Percentiles rank a stretch among this genome's conserved stretches.
Conservation (phyloP, 768 basidiomycete genomes). For the Collybia mongolica region DNA sequence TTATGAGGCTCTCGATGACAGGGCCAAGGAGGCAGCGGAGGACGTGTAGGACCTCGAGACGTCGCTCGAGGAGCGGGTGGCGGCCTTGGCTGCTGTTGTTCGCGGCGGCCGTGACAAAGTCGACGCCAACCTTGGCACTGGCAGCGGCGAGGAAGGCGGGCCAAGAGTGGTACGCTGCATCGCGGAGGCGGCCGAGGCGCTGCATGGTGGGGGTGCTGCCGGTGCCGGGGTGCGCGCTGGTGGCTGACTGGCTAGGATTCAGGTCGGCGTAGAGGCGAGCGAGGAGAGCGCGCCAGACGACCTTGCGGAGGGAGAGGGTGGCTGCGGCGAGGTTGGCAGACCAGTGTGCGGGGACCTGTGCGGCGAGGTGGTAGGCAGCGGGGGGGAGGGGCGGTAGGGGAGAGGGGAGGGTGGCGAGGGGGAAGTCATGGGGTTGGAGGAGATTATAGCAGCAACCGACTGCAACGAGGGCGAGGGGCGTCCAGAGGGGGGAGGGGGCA, state of each 20-base stretch:
- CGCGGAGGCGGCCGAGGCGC: conserved; percentile 45
- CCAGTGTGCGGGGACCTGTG: conserved; percentile 72
- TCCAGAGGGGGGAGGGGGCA: conserved; percentile 35
- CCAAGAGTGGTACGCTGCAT: conserved; percentile 51
- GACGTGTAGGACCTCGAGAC: conserved; percentile 59
- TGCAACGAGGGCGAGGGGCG: conserved; percentile 49
- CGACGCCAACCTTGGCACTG: conserved; percentile 25
- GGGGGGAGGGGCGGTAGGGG: conserved; percentile 36
- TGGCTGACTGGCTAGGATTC: conserved; percentile 7
- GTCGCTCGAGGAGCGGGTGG: conserved; percentile 27
- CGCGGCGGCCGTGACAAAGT: conserved; percentile 6
- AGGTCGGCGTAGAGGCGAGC: conserved; percentile 17
- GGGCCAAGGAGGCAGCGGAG: conserved; percentile 71
- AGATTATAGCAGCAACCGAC: conserved; percentile 67
- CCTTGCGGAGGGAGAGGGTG: conserved; percentile 60
- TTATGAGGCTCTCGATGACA: conserved; percentile 61
- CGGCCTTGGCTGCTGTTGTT: conserved; percentile 7
- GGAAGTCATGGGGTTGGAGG: conserved; percentile 58
- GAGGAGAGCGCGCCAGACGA: conserved; percentile 70
- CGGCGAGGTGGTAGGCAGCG: conserved; percentile 66
- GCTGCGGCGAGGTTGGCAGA: conserved; percentile 35
- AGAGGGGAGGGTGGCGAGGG: conserved; percentile 44
- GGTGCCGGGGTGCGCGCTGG: conserved; percentile 15
- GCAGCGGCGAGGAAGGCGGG: conserved; percentile 37
- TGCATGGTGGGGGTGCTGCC: conserved; percentile 41